Evolutionary conservation across 257 asterid species (phyloP), one percentile per base, ranked within the genome.

Genomic region (Nyctanthes arbortristis): DNA sequence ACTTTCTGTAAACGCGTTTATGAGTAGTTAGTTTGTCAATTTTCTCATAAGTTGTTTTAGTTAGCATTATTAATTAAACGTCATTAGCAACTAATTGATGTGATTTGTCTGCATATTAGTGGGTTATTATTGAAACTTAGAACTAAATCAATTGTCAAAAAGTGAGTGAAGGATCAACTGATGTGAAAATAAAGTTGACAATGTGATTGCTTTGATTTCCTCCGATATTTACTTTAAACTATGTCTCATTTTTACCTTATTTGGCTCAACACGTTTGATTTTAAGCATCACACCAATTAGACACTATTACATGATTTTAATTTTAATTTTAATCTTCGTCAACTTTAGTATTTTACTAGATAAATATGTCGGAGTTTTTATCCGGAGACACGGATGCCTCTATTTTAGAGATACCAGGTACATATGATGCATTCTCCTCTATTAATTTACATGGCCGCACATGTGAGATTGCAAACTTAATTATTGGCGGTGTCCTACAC

Each of bases 71-170:
- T 74, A 56, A 4, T n/a, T n/a, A n/a, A n/a, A 40, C 39, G 69
- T 64, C 59, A 64, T 63, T 73, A 47, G n/a, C 61, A 66, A 64
- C 70, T 68, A 71, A 71, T 75, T 67, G 82, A 78, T 85, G 77
- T 74, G 83, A 76, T 75, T 75, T 81, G 91, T 81, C 79, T 75
- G 79, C n/a, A 69, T 61, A 80, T 85, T 68, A 77, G 84, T 77
- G 83, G 73, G 77, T 57, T 66, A 83, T 79, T 65, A 85, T 88
- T 83, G 78, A 73, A 75, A 63, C 78, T 76, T 78, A 62, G 67
- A 68, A 55, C 77, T 63, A 70, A 81, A 79, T 82, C 77, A 59
- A 69, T 82, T 80, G 63, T 61, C 66, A 71, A 80, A 76, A 69
- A 65, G 76, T 65, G 80, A 55, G 34, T 61, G 72, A 63, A 45